phyloP scores from a whole-genome alignment of 176 grass and related monocot genomes.

The Aegilops umbellulata region DNA sequence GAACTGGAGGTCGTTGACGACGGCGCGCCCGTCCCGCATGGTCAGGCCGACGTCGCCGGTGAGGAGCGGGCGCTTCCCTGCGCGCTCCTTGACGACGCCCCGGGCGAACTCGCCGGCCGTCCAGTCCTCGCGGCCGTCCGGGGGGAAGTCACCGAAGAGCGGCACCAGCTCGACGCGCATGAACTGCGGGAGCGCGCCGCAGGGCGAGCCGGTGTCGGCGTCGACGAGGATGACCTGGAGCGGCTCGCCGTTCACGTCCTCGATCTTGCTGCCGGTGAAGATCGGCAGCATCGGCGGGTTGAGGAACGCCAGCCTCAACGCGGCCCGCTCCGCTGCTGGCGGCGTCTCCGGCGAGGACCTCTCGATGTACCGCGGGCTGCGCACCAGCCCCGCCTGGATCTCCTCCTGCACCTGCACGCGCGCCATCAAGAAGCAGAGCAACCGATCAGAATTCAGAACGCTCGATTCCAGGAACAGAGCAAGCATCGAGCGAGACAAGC shows the following conservation, averaged over 20 bases:
- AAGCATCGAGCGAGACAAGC: neutral
- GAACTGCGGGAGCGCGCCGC: neutral
- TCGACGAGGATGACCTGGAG: slow-evolving; percentile 66
- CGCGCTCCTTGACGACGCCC: slow-evolving; percentile 52
- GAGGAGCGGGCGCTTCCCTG: slow-evolving; percentile 78
- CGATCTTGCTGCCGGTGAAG: slow-evolving; percentile 86
- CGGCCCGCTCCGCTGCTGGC: neutral
- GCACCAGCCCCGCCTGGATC: slow-evolving; percentile 54
- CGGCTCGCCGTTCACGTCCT: slow-evolving; percentile 22
- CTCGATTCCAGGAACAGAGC: neutral
- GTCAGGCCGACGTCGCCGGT: slow-evolving; percentile 62
- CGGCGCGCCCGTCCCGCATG: slow-evolving; percentile 43
- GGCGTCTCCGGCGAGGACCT: slow-evolving; percentile 31
- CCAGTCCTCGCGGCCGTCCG: slow-evolving; percentile 49
- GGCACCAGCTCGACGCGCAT: slow-evolving; percentile 77
- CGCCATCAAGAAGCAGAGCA: neutral
- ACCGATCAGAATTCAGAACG: slow-evolving; percentile 25
- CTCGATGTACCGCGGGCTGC: slow-evolving; percentile 39
- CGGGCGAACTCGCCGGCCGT: slow-evolving; percentile 43
- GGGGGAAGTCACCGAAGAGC: slow-evolving; percentile 61
- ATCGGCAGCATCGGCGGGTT: slow-evolving; percentile 37
- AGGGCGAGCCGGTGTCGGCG: neutral
- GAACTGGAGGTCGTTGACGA: slow-evolving; percentile 66
- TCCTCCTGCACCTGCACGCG: slow-evolving; percentile 82
- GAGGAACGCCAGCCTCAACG: slow-evolving; percentile 56